Conservation (phyloP, 2,329 filamentous ascomycete genomes). For the Trichophyton benhamiae region DNA sequence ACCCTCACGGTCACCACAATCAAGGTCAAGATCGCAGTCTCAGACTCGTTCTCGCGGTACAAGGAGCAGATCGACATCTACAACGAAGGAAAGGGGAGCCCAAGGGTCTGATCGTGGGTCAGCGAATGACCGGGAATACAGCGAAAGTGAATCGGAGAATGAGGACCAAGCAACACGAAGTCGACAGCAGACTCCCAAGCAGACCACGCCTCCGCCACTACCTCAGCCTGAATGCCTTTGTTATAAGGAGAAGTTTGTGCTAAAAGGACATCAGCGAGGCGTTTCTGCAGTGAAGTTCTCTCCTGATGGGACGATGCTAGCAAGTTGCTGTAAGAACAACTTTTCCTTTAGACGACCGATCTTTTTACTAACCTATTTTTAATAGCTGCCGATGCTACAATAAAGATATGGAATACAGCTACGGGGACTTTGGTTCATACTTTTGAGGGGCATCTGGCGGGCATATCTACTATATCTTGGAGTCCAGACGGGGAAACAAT, state of each 20-base stretch:
- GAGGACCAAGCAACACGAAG: slow-evolving; percentile 3
- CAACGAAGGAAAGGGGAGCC: not conserved
- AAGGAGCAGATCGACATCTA: slow-evolving; percentile 3
- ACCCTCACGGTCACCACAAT: not conserved
- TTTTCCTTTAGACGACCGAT: slow-evolving; percentile 5
- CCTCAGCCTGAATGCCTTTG: slow-evolving; percentile 47
- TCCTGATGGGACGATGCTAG: slow-evolving; percentile 79
- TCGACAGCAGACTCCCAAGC: not conserved
- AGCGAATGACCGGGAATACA: slow-evolving; percentile 7
- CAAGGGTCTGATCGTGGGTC: slow-evolving; percentile 8
- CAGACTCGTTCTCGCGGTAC: not conserved
- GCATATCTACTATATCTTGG: slow-evolving; percentile 89
- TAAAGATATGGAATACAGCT: slow-evolving; percentile 77
- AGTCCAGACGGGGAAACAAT: slow-evolving; percentile 76
- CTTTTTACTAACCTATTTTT: slow-evolving; percentile 7
- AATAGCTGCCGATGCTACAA: slow-evolving; percentile 65
- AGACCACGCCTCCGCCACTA: slow-evolving; percentile 28
- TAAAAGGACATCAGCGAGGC: slow-evolving; percentile 65
- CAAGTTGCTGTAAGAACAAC: slow-evolving; percentile 54
- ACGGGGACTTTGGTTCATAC: slow-evolving; percentile 75
- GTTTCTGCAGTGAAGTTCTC: slow-evolving; percentile 83
- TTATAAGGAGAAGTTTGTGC: slow-evolving; percentile 57
- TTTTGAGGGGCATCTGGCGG: slow-evolving; percentile 83
- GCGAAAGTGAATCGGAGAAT: slow-evolving; percentile 16
- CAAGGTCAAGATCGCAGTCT: not conserved